Base-by-base conservation (phyloP, 148 eudicot species). In the Camellia lanceoleosa region DNA sequence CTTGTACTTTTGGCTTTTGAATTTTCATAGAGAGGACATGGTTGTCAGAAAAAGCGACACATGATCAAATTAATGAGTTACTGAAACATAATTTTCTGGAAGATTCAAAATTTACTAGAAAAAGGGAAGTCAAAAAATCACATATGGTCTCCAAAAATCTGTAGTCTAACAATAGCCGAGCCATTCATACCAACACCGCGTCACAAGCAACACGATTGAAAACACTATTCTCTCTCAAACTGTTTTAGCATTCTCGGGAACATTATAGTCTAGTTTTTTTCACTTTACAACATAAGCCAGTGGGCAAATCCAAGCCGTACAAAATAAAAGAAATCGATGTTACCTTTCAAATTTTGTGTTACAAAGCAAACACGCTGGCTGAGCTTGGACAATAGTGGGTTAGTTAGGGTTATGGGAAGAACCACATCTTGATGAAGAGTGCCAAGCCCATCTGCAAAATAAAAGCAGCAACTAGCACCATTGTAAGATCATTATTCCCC, bases 341-440 rank as follows among this genome's bases (percentile, higher is more conserved):
- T 75, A 41, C 16, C 18, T 47, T 3, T 13, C 55, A 11, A 7
- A 67, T n/a, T 5, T 9, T 12, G 3, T 77, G 30, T 54, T 9
- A 66, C 63, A 30, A 14, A 76, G 46, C 46, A 64, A 64, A 64
- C 71, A 75, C 42, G 20, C 15, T 4, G 7, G 4, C 38, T 16
- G 61, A 20, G 19, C 72, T 15, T 18, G 18, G 10, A 77, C 38
- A 15, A 47, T n/a, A 20, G 3, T 0, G 59, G 42, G 52, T n/a
- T 59, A 49, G 52, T n/a, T 59, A 49, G 23, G 74, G 23, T 87
- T 83, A 91, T 59, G 89, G 81, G 82, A 95, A 95, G 78, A 93
- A 95, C 92, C 94, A 89, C 82, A 89, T 84, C 88, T 95, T 95
- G 92, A 93, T 89, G 87, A 95, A 95, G 80, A 93, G 73, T 18